phyloP scores from a whole-genome alignment of 306 rosid genomes.

The Acacia crassicarpa region DNA sequence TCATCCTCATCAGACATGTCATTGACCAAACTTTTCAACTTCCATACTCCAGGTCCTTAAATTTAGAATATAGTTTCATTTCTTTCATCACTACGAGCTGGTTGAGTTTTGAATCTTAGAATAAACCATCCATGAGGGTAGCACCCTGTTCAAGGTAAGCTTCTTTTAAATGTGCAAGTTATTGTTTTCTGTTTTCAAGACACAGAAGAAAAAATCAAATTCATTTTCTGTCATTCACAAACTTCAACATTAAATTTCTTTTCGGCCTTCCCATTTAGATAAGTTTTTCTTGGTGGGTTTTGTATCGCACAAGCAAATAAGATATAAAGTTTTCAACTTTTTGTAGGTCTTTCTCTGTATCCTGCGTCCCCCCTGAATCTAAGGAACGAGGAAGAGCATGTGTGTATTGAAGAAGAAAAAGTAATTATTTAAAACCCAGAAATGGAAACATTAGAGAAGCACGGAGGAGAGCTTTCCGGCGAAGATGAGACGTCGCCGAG shows the following conservation, averaged over 20 bases:
- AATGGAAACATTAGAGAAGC: neutral
- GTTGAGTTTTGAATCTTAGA: neutral
- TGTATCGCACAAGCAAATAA: neutral
- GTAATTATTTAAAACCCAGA: constrained; percentile 36
- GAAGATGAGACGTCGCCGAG: constrained; percentile 68
- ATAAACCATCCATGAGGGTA: neutral
- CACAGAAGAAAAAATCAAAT: neutral
- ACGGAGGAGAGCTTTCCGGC: constrained; percentile 19
- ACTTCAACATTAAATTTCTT: neutral
- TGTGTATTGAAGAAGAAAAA: constrained; percentile 5
- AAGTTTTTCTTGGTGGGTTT: neutral
- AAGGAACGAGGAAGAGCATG: neutral
- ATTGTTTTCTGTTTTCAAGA: constrained; percentile 1
- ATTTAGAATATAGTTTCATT: constrained; percentile 1
- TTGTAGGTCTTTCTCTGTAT: neutral
- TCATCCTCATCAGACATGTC: constrained; percentile 28
- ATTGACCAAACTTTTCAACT: constrained; percentile 17
- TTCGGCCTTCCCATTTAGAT: neutral
- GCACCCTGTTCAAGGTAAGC: constrained; percentile 51
- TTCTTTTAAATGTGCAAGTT: neutral
- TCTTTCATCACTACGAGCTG: constrained; percentile 14
- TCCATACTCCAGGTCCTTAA: constrained; percentile 7
- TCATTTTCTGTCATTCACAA: neutral
- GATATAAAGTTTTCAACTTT: neutral
- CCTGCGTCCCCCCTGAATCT: constrained; percentile 25